A percentile compares a stretch with the other conserved stretches of the same genome.
Evolutionary conservation across 805 yeast species (phyloP).

Genomic region (Candida verbasci): DNA sequence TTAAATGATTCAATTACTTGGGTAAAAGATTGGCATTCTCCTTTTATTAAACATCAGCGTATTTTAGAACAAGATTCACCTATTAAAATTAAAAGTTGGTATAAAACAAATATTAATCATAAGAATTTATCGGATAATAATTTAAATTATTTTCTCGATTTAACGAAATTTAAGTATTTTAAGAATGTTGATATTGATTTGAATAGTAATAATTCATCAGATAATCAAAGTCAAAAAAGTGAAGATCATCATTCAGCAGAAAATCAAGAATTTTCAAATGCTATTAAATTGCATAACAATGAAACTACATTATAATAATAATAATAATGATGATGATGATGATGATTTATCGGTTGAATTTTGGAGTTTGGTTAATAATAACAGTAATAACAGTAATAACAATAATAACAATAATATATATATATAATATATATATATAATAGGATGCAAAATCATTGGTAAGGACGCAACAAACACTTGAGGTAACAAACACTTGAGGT

Average conservation of each 20-base stretch:
- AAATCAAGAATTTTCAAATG: constrained; percentile 3
- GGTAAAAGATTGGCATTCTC: constrained; percentile 38
- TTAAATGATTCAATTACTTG: constrained; percentile 26
- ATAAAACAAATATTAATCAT: constrained; percentile 21
- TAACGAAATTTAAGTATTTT: constrained; percentile 32
- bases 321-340: too few relatives aligned
- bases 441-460: too few relatives aligned
- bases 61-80: constrained; percentile 10
- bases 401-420: too few relatives aligned
- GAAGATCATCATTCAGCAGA: too few relatives aligned
- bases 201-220: not conserved
- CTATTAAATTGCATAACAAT: constrained; percentile 5
- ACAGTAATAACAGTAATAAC: too few relatives aligned
- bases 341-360: too few relatives aligned
- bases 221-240: not conserved
- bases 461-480: too few relatives aligned
- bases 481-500: too few relatives aligned
- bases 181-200: constrained; percentile 14
- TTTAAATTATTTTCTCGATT: constrained; percentile 34
- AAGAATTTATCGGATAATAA: constrained; percentile 2
- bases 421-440: too few relatives aligned
- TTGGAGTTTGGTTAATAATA: too few relatives aligned
- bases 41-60: constrained; percentile 10
- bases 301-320: constrained; percentile 2
- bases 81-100: constrained; percentile 34